Base-by-base conservation (phyloP, 805 yeast genomes). In the Metahyphopichia silvanorum region DNA sequence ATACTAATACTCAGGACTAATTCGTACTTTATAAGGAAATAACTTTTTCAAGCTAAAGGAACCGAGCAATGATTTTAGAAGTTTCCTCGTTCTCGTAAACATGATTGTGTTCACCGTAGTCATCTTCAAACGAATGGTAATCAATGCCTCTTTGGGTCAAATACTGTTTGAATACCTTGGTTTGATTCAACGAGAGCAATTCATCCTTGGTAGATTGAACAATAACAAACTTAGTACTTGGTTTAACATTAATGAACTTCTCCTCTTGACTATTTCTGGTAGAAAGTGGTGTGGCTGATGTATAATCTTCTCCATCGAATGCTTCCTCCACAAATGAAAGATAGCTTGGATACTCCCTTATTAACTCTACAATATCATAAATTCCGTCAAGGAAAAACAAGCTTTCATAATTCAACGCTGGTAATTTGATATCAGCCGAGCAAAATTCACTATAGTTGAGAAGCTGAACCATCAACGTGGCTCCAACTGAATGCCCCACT, bases 401-500 rank as follows among this genome's bases (percentile, higher is more conserved):
- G 3, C 29, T 16, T 6, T 34, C 34, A 17, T 7, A 22, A 13
- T 9, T 17, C 21, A 20, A 18, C 2, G 19, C 23, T 13, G 31
- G 27, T 12, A 28, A 13, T 13, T 29, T 25, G 6, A 38, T 23
- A 4, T 56, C 60, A 10, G 9, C 13, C 11, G 28, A 34, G 8
- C 57, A 19, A 4, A 59, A 45, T 19, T 46, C 39, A 12, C 25
- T 32, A 32, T 38, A 49, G 31, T 62, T 57, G 8, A 74, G 42
- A n/a, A 73, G 41, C 45, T 83, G 89, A 21, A 79, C 61, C 4
- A 71, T 60, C 29, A 84, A 49, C 1, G 84, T 77, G 2, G 89
- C 86, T 2, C 96, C 96, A 4, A 79, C 93, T 1, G 93, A 82
- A 57, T 86, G 95, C 0, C 95, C 96, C 8, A 75, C 63, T 0